Conservation (phyloP, 768 basidiomycete genomes). For the Collybia nuda region DNA sequence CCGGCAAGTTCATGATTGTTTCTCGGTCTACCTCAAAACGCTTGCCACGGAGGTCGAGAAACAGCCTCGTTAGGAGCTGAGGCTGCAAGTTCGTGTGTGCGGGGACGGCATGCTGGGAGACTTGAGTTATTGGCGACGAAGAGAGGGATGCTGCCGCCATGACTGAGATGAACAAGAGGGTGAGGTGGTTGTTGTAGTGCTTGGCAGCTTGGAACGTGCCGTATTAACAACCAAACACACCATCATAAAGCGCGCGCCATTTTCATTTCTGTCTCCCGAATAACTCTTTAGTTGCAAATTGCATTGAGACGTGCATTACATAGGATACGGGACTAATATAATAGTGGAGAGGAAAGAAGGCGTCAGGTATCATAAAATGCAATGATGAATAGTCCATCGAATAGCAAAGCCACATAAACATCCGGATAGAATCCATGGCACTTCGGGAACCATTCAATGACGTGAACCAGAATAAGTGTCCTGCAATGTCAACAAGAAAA, state of each 20-base stretch:
- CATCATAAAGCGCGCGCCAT: too few species aligned
- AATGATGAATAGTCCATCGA: conserved; percentile 2
- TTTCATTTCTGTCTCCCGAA: too few species aligned
- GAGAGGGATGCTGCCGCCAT: conserved; percentile 44
- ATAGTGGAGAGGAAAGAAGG: background rate
- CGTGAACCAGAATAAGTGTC: conserved; percentile 1
- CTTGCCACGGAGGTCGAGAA: conserved; percentile 87
- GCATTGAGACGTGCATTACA: conserved; percentile 9
- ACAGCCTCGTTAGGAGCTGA: conserved; percentile 83
- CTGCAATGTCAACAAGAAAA: conserved; percentile 3
- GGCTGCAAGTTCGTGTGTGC: conserved; percentile 76
- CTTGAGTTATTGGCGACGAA: conserved; percentile 55
- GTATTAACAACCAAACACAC: background rate
- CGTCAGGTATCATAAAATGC: conserved; percentile 12
- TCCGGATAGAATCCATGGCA: background rate
- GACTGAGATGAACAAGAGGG: conserved; percentile 2
- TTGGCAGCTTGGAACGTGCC: conserved; percentile 1
- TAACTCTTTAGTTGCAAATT: too few species aligned
- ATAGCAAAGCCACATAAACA: conserved; percentile 3
- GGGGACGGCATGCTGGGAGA: conserved; percentile 63
- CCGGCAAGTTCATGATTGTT: conserved; percentile 97
- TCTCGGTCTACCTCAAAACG: conserved; percentile 96
- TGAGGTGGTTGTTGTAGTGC: conserved; percentile 6
- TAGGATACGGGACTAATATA: conserved; percentile 7
- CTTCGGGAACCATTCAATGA: background rate